Percentiles rank a stretch among this genome's conserved stretches.
Evolutionary conservation across 495 filamentous ascomycete genomes (phyloP).

Genomic region (Tuber melanosporum): DNA sequence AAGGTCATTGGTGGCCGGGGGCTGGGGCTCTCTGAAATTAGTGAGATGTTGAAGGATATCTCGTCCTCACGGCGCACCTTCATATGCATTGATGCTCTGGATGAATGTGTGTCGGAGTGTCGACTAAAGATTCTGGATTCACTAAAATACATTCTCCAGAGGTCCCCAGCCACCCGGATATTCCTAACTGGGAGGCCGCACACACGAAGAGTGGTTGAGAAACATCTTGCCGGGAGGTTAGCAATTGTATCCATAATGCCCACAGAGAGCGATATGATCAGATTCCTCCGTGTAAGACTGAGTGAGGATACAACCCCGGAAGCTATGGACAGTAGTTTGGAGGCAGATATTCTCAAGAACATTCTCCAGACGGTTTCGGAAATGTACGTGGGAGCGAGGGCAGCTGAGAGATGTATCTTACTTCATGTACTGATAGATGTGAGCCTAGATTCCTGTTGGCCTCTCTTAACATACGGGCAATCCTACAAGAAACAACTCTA

Average conservation of each 20-base stretch:
- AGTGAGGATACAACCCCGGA: background rate
- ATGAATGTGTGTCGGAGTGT: conserved; percentile 1
- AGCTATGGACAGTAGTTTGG: background rate
- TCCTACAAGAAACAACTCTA: background rate
- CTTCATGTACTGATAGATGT: background rate
- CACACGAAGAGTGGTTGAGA: background rate
- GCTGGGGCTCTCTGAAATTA: background rate
- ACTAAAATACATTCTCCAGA: background rate
- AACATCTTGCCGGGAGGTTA: background rate
- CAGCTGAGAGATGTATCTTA: background rate
- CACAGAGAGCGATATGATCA: background rate
- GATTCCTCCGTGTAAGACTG: background rate
- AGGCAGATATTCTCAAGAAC: background rate
- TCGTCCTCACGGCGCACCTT: background rate
- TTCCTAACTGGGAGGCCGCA: background rate
- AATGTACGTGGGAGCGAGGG: background rate
- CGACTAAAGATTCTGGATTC: background rate
- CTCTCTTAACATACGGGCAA: background rate
- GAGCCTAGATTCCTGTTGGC: background rate
- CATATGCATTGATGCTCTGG: conserved; percentile 1
- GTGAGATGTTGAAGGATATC: background rate
- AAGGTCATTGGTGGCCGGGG: background rate
- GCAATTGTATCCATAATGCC: background rate
- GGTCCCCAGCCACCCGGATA: background rate
- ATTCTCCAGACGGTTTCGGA: background rate